These are phyloP conservation scores for Phytophthora rubi DNA, from an alignment of 352 stramenopile genomes.

Conservation along the genomic window DNA sequence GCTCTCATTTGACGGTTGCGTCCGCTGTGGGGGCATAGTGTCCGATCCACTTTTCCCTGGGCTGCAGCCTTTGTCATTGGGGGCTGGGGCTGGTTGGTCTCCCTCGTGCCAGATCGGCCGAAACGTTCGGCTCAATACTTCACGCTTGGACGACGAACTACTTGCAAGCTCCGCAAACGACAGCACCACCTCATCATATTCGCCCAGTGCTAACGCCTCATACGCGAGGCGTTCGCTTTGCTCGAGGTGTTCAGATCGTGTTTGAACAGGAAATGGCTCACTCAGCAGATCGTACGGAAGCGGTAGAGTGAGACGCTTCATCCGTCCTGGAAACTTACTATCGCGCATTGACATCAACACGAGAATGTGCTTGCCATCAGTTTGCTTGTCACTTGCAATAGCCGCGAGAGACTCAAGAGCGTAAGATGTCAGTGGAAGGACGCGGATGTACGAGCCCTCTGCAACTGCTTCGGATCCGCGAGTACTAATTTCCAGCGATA, in stretches of 20 bases:
- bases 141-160: conserved; percentile 26
- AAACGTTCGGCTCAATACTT: conserved; percentile 51
- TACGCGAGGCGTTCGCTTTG: conserved; percentile 57
- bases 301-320: conserved; percentile 72
- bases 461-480: not conserved
- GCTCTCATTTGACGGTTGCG: not conserved
- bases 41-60: conserved; percentile 7
- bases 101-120: conserved; percentile 43
- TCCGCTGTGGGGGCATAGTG: not conserved
- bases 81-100: conserved; percentile 12
- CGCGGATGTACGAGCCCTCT: conserved; percentile 36
- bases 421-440: conserved; percentile 56
- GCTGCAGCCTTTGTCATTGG: not conserved
- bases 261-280: conserved; percentile 64
- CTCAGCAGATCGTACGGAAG: conserved; percentile 61
- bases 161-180: conserved; percentile 54
- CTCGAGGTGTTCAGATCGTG: conserved; percentile 54
- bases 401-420: conserved; percentile 45
- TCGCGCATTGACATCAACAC: conserved; percentile 79
- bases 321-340: conserved; percentile 76
- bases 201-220: conserved; percentile 44
- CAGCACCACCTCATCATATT: conserved; percentile 49
- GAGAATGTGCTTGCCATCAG: conserved; percentile 27
- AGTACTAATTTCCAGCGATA: conserved; percentile 2
- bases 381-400: conserved; percentile 10